phyloP scores from a whole-genome alignment of 495 filamentous ascomycete species.

The Trichoderma orchidacearum region DNA sequence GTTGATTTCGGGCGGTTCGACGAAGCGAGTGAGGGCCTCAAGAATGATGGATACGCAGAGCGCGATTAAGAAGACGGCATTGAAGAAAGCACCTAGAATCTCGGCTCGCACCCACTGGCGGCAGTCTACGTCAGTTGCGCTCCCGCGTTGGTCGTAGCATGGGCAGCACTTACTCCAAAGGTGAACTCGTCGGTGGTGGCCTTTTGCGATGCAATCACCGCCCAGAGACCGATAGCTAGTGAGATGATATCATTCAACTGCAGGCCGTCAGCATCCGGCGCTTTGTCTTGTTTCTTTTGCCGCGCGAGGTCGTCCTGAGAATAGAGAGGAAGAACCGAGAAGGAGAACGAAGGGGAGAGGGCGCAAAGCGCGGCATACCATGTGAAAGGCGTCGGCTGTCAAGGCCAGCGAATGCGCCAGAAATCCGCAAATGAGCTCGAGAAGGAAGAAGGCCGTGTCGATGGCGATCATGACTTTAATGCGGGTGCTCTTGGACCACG shows the following conservation, averaged over 20 bases:
- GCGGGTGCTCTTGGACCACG: conserved; percentile 79
- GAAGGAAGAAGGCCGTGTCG: conserved; percentile 75
- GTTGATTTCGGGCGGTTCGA: conserved; percentile 74
- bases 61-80: conserved; percentile 92
- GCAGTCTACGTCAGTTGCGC: conserved; percentile 4
- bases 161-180: conserved; percentile 60
- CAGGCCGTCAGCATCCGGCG: neutral
- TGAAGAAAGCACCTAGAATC: conserved; percentile 87
- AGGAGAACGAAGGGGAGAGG: neutral
- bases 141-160: neutral
- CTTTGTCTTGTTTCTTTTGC: neutral
- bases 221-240: conserved; percentile 84
- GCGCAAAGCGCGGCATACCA: conserved; percentile 43
- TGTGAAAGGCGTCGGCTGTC: conserved; percentile 95
- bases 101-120: conserved; percentile 87
- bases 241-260: conserved; percentile 95
- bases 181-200: conserved; percentile 78
- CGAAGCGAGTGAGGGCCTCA: conserved; percentile 78
- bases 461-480: conserved; percentile 88
- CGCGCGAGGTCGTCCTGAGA: too few species aligned
- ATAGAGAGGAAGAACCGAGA: too few species aligned
- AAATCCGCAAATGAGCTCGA: conserved; percentile 79
- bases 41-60: conserved; percentile 91
- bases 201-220: conserved; percentile 73
- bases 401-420: conserved; percentile 80